Base-by-base conservation (phyloP, 176 grass and related monocot species). In the Triticum urartu region DNA sequence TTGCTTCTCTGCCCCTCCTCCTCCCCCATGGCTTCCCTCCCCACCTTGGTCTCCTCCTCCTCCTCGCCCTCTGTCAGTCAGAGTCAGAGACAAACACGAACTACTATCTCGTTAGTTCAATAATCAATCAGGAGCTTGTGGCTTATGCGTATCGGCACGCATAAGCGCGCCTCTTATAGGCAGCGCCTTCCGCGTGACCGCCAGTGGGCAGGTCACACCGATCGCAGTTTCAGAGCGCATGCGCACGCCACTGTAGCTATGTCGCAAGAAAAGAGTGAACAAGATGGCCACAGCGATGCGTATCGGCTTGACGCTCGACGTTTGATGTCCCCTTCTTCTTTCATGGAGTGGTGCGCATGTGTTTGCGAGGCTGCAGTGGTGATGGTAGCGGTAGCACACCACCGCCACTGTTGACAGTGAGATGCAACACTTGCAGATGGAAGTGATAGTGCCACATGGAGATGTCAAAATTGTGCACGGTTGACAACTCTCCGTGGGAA, bases 201-300 rank as follows among this genome's bases (percentile, higher is more conserved):
- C 4, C 72, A 76, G 72, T 20, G 64, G 64, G 52, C 52, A 78
- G 36, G 64, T 88, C 35, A n/a, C 56, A 47, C 39, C 11, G 24
- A 33, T 62, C 9, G 21, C 22, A 34, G 59, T 36, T 59, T 59
- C 18, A 50, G 36, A 85, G 35, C 71, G 22, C 70, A 65, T 9
- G 75, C 58, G 80, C 26, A 33, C n/a, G 47, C 64, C 63, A 70
- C n/a, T 12, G 39, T 77, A 12, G 9, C 24, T 11, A 70, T 21
- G 64, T 75, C 45, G 12, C 21, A 64, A 45, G 25, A 50, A 78
- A 58, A 64, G 30, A 84, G 54, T 30, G 81, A 79, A 84, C 39
- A 14, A 86, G 68, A 86, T 86, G 68, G 69, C 28, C 6, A 81
- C 59, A 67, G 4, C 68, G 33, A 67, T 52, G 11, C 4, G 10